Percentiles rank a stretch among this genome's conserved stretches.
These are phyloP conservation scores for Leishmania aethiopica DNA, from an alignment of 208 protist species.

Conservation along the genomic window DNA sequence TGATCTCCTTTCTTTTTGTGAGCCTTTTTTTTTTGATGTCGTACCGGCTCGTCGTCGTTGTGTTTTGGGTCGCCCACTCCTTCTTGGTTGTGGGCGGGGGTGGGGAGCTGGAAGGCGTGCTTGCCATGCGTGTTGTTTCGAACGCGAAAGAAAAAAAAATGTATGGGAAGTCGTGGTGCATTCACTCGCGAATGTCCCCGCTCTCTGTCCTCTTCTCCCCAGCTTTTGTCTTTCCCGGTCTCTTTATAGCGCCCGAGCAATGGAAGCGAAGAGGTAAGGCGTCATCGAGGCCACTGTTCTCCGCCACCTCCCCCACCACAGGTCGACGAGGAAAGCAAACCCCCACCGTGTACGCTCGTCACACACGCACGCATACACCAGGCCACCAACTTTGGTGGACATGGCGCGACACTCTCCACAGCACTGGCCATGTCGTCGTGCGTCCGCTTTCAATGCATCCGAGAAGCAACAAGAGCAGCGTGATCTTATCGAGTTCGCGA, in stretches of 20 bases:
- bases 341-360: background rate
- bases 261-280: background rate
- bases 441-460: background rate
- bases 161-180: background rate
- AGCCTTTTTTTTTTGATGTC: background rate
- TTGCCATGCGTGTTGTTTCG: background rate
- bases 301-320: background rate
- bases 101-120: background rate
- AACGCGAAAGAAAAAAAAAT: background rate
- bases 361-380: background rate
- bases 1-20: background rate
- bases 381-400: background rate
- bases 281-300: background rate
- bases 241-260: background rate
- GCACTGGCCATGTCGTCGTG: background rate
- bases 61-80: background rate
- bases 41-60: background rate
- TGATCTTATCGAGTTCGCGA: background rate
- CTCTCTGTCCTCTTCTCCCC: background rate
- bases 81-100: background rate
- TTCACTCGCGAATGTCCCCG: background rate
- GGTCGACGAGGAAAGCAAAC: background rate
- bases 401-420: background rate
- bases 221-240: background rate
- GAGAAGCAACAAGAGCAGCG: background rate